A percentile compares a stretch with the other conserved stretches of the same genome.
Evolutionary conservation across 805 yeast genomes (phyloP).

Genomic region (Saccharomycopsis malanga): DNA sequence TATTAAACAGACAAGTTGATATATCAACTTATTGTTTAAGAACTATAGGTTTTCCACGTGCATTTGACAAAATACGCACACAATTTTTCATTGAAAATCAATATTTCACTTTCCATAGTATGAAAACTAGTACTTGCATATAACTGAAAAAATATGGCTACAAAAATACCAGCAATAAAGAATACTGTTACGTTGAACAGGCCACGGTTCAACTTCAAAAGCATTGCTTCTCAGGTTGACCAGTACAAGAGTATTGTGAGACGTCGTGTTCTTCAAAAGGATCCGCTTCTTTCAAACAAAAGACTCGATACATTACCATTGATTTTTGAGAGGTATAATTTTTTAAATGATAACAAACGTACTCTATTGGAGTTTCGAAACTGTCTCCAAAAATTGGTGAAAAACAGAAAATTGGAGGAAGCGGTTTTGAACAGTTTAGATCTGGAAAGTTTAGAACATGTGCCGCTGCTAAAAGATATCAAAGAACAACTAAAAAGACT

Average conservation of each 20-base stretch:
- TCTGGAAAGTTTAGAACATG: no score
- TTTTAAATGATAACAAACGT: conserved; percentile 27
- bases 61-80: no score
- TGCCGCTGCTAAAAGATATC: conserved; percentile 21
- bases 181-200: conserved; percentile 21
- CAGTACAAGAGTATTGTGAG: conserved; percentile 27
- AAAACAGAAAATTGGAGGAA: conserved; percentile 19
- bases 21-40: no score
- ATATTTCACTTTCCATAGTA: no score
- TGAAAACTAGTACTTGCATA: no score
- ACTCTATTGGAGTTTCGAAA: conserved; percentile 24
- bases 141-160: no score
- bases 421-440: no score
- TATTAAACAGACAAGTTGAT: no score
- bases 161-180: no score
- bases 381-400: conserved; percentile 19
- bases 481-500: conserved; percentile 26
- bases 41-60: no score
- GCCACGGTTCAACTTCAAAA: conserved; percentile 32
- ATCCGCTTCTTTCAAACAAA: background rate
- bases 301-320: background rate
- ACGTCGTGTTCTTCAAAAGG: conserved; percentile 28
- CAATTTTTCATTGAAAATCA: no score
- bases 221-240: conserved; percentile 27
- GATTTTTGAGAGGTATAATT: conserved; percentile 18